These are phyloP conservation scores for Carex littledalei DNA, from an alignment of 176 grass and related monocot species.

Conservation along the genomic window DNA sequence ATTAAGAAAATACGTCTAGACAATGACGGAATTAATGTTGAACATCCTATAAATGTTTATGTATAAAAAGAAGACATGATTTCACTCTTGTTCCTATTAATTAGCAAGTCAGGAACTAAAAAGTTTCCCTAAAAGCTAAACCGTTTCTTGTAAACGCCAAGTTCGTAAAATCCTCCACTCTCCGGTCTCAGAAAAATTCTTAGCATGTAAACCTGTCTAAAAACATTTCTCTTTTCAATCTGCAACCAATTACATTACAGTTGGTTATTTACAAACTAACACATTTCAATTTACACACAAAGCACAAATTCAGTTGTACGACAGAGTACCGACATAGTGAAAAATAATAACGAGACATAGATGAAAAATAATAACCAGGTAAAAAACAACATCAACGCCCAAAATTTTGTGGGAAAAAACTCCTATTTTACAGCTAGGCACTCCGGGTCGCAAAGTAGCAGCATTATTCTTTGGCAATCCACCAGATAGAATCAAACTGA, in stretches of 20 bases:
- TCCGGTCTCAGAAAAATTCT: not conserved
- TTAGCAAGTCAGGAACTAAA: not conserved
- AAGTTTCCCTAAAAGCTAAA: not conserved
- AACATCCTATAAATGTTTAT: no score
- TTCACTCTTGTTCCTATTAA: not conserved
- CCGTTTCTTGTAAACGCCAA: not conserved
- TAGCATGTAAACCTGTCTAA: not conserved
- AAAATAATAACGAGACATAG: not conserved
- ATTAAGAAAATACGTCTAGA: no score
- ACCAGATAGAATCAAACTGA: not conserved
- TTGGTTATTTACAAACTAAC: not conserved
- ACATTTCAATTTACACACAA: not conserved
- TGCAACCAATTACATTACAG: not conserved
- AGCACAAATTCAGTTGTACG: not conserved
- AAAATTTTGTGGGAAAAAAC: not conserved
- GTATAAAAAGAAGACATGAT: no score
- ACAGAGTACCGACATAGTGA: not conserved
- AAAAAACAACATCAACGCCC: not conserved
- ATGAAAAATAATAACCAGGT: not conserved
- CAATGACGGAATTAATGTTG: no score
- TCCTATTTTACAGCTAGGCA: not conserved
- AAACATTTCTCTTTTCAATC: not conserved
- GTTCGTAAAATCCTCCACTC: not conserved
- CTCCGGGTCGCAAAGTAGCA: constrained; percentile 22
- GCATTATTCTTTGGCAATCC: constrained; percentile 40